Conservation (phyloP, 257 asterid species). For the Solanum lycopersicoides region DNA sequence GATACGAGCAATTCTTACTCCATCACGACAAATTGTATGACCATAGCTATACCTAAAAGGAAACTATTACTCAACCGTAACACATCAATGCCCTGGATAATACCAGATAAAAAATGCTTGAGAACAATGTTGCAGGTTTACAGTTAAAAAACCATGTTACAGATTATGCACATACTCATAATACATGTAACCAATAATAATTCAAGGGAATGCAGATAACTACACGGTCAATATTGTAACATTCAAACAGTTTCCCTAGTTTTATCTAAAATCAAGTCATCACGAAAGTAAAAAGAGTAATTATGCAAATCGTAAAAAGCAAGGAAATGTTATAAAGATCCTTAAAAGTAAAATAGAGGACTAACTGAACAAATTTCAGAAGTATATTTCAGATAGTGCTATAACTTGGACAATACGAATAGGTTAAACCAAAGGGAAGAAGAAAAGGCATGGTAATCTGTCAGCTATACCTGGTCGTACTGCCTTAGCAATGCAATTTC, state of each 20-base stretch:
- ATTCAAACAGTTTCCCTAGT: background rate
- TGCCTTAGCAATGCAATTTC: slow-evolving; percentile 74
- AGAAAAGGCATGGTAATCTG: background rate
- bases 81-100: background rate
- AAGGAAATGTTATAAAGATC: background rate
- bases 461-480: slow-evolving; percentile 49
- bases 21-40: background rate
- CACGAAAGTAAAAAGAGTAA: background rate
- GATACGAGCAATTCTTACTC: background rate
- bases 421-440: background rate
- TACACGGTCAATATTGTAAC: background rate
- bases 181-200: background rate
- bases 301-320: background rate
- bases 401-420: background rate
- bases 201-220: background rate
- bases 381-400: background rate
- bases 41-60: background rate
- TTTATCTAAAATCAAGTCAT: background rate
- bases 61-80: background rate
- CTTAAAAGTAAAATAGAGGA: background rate
- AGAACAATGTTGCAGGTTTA: background rate
- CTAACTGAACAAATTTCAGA: background rate
- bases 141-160: background rate
- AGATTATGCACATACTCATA: background rate
- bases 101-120: background rate